These are phyloP conservation scores for Colletotrichum sublineola DNA, from an alignment of 2,329 filamentous ascomycete genomes.

Conservation along the genomic window DNA sequence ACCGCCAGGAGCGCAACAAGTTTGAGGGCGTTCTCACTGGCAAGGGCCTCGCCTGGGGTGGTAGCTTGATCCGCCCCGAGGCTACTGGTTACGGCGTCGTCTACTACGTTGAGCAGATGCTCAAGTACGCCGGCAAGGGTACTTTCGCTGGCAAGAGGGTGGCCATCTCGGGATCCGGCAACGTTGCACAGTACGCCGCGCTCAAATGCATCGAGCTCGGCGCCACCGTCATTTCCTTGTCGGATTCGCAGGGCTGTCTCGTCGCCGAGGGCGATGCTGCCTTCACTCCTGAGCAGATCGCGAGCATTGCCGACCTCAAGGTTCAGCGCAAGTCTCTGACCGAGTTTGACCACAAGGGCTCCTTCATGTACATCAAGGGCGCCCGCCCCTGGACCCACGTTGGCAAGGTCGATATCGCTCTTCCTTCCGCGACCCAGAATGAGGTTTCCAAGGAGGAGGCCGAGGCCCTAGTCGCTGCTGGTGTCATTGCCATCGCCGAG, in stretches of 20 bases:
- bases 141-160: conserved; percentile 92
- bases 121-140: conserved; percentile 88
- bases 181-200: conserved; percentile 97
- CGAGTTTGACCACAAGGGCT: conserved; percentile 72
- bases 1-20: conserved; percentile 87
- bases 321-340: conserved; percentile 86
- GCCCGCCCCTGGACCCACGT: conserved; percentile 93
- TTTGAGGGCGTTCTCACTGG: conserved; percentile 98
- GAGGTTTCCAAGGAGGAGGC: conserved; percentile 95
- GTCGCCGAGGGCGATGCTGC: conserved; percentile 77
- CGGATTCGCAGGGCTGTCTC: conserved; percentile 89
- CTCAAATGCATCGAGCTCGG: conserved; percentile 97
- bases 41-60: conserved; percentile 94
- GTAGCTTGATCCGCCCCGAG: conserved; percentile 93
- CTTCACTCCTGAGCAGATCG: conserved; percentile 85
- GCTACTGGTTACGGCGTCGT: conserved; percentile 96
- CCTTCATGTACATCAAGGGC: conserved; percentile 89
- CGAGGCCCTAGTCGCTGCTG: conserved; percentile 80
- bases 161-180: conserved; percentile 95
- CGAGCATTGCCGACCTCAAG: conserved; percentile 87
- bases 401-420: conserved; percentile 88
- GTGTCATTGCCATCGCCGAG: conserved; percentile 90
- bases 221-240: conserved; percentile 90
- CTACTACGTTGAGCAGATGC: conserved; percentile 98
- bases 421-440: conserved; percentile 97